Base-by-base conservation (phyloP, 768 basidiomycete species). In the Termitomyces eurrhizus region DNA sequence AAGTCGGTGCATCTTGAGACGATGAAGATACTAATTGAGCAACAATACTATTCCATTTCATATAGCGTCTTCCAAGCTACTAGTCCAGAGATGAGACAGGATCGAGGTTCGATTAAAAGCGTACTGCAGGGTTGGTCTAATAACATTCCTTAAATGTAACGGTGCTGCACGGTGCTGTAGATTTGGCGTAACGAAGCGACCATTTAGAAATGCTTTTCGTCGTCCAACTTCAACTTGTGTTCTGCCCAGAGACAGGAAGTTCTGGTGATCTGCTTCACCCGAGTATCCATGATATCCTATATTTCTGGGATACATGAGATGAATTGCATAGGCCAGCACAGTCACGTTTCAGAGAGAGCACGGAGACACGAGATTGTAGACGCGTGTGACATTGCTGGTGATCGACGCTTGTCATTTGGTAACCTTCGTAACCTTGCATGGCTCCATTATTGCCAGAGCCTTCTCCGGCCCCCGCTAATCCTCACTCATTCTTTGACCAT, bases 391-490 rank as follows among this genome's bases (percentile, higher is more conserved):
- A 11, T 14, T 21, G 39, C 37, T 26, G 35, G 32, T 56, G 42
- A 56, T 56, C 55, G 45, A 46, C 32, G 21, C 32, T 33, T 56
- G 41, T 46, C 11, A 45, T 21, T 12, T 45, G 9, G 12, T 35
- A 39, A 39, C 39, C 14, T 32, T 52, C 41, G 41, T 37, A 48
- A 52, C 52, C 53, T 56, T 54, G 39, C 61, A 74, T 74, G 70
- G 57, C 67, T 61, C 59, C 71, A 13, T 58, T 69, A 33, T 62
- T 74, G 41, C 73, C 74, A 26, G 70, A 73, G 36, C 74, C 70
- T 29, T 74, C 75, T 48, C 77, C 73, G 52, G 59, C 65, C 18
- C 64, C 70, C 51, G 54, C 67, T 51, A 70, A 71, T 50, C 64
- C 67, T 46, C 74, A 67, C 60, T 65, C 65, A 54, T 66, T 74